A percentile compares a stretch with the other conserved stretches of the same genome.
Conservation (phyloP, 2,329 filamentous ascomycete genomes). For the Aspergillaceae sp. region DNA sequence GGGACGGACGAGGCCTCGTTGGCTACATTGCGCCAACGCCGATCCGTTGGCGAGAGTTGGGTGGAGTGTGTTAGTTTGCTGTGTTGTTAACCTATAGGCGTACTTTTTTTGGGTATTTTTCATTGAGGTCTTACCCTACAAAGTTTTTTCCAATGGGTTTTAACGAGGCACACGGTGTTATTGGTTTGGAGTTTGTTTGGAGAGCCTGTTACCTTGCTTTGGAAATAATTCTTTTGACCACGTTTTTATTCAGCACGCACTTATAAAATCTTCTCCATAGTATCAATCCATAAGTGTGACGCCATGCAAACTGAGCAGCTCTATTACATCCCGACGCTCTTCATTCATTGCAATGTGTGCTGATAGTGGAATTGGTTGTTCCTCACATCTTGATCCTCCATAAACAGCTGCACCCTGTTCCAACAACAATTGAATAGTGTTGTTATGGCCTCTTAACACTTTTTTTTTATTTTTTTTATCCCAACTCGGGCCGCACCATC, state of each 20-base stretch:
- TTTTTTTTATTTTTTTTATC: too few species aligned
- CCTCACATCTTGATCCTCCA: not conserved
- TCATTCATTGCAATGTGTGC: not conserved
- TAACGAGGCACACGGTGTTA: not conserved
- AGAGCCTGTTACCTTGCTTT: not conserved
- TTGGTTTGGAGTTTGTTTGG: not conserved
- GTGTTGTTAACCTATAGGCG: not conserved
- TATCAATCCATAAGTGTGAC: not conserved
- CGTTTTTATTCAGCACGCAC: too few species aligned
- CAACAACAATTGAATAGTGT: not conserved
- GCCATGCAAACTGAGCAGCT: not conserved
- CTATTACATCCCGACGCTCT: not conserved
- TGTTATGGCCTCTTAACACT: not conserved
- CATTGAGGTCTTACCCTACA: not conserved
- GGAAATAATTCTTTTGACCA: too few species aligned
- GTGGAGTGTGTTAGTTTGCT: too few species aligned
- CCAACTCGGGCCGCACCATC: too few species aligned
- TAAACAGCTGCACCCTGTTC: not conserved
- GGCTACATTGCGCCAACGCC: not conserved
- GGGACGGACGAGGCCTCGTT: not conserved
- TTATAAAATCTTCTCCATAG: not conserved
- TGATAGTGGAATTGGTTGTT: not conserved
- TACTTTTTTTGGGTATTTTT: not conserved
- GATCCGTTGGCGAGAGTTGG: not conserved
- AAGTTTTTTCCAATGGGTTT: not conserved